Base-by-base conservation (phyloP, 2,329 filamentous ascomycete genomes). In the Periconia sp. region DNA sequence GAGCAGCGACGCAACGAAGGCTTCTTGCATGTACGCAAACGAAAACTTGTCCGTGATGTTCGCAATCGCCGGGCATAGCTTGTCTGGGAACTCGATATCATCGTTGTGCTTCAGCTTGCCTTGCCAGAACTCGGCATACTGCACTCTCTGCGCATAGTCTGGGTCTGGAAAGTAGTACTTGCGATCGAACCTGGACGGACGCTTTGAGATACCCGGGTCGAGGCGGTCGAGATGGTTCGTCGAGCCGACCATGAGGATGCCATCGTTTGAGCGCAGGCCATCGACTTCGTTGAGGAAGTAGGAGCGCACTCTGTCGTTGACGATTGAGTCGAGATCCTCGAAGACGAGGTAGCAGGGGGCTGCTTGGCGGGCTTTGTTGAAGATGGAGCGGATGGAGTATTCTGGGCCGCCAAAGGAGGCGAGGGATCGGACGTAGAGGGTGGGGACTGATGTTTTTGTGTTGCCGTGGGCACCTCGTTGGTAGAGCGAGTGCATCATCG, bases 211-310 rank as follows among this genome's bases (percentile, higher is more conserved):
- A 15, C 84, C 85, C 0, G 85, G 84, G 51, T 88, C 85, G 4
- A 89, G 69, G 2, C 78, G 75, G 24, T 88, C 84, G 4, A 88
- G 74, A 52, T 78, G 74, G 57, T 87, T 87, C 0, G 84, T 87
- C 39, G 78, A 83, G 21, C 81, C 83, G 19, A 87, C 76, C 71
- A 89, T 86, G 54, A 88, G 79, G 38, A 88, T 87, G 9, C 86
- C 86, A 51, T 88, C 82, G 51, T 89, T 89, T 50, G 76, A 79
- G 54, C 82, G 80, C 9, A 89, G 78, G 0, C 86, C 86, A 49
- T 89, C 86, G 3, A 88, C 81, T 65, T 88, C 84, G 60, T 88
- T 89, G 34, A 88, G 74, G 68, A 89, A 89, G 71, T 87, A 88
- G 38, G 78, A 83, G 19, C 85, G 76, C 11, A 85, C 81, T 2